Percentiles rank a stretch among this genome's conserved stretches.
phyloP scores from a whole-genome alignment of 805 yeast genomes.

The Saccharomycopsis sp. region DNA sequence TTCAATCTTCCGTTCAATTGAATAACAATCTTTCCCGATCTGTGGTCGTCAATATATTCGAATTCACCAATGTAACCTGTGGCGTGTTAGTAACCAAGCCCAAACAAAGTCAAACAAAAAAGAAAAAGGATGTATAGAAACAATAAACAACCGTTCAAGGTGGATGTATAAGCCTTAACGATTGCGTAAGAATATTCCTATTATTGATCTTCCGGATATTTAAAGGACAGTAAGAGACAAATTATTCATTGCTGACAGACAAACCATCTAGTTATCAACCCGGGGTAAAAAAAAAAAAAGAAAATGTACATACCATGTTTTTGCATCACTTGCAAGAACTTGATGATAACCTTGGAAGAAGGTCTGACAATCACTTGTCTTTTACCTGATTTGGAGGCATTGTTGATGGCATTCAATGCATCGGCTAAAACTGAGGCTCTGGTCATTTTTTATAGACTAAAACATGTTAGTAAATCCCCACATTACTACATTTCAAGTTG shows the following conservation, averaged over 20 bases:
- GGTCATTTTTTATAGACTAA: too few relatives aligned
- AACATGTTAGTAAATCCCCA: background rate
- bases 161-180: background rate
- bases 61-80: constrained; percentile 89
- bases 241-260: constrained; percentile 19
- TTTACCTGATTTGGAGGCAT: constrained; percentile 99
- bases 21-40: constrained; percentile 95
- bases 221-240: constrained; percentile 22
- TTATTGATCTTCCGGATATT: constrained; percentile 20
- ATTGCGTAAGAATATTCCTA: constrained; percentile 17
- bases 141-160: constrained; percentile 17
- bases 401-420: constrained; percentile 95
- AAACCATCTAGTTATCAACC: constrained; percentile 22
- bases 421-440: constrained; percentile 98
- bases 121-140: constrained; percentile 6
- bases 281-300: constrained; percentile 9
- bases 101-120: background rate
- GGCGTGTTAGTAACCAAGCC: constrained; percentile 4
- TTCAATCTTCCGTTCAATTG: constrained; percentile 96
- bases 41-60: constrained; percentile 97
- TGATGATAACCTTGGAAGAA: constrained; percentile 95
- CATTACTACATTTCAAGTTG: too few relatives aligned
- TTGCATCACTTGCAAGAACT: constrained; percentile 94
- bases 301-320: constrained; percentile 52
- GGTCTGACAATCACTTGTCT: constrained; percentile 98